A percentile compares a stretch with the other conserved stretches of the same genome.
phyloP scores from a whole-genome alignment of 352 stramenopile species.

The Phytophthora melonis region DNA sequence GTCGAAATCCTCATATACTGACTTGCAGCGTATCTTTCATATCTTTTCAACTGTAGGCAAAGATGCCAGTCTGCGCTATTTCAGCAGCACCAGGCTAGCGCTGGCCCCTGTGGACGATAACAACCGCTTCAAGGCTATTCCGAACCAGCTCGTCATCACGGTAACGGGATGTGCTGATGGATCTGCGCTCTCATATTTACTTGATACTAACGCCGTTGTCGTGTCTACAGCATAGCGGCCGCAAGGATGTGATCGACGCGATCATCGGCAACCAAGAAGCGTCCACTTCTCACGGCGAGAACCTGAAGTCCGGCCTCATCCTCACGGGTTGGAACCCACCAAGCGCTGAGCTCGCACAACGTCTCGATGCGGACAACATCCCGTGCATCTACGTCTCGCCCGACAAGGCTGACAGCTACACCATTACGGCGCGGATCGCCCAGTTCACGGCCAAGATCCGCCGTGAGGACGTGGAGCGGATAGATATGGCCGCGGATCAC shows the following conservation, averaged over 20 bases:
- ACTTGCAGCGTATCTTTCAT: neutral
- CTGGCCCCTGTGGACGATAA: slow-evolving; percentile 78
- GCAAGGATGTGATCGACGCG: slow-evolving; percentile 85
- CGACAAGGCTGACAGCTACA: slow-evolving; percentile 89
- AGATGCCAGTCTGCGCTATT: slow-evolving; percentile 82
- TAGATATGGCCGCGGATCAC: slow-evolving; percentile 84
- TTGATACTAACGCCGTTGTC: slow-evolving; percentile 3
- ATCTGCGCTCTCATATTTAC: neutral
- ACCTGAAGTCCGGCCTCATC: slow-evolving; percentile 83
- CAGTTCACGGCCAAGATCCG: slow-evolving; percentile 88
- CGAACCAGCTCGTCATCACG: slow-evolving; percentile 89
- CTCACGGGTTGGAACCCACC: slow-evolving; percentile 86
- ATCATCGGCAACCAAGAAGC: slow-evolving; percentile 87
- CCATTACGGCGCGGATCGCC: slow-evolving; percentile 78
- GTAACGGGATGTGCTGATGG: slow-evolving; percentile 33
- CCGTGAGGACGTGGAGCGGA: slow-evolving; percentile 72
- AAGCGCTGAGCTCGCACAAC: slow-evolving; percentile 66
- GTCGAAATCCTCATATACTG: neutral
- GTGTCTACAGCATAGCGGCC: slow-evolving; percentile 74
- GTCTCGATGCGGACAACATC: slow-evolving; percentile 85
- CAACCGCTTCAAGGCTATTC: slow-evolving; percentile 88
- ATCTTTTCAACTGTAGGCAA: slow-evolving; percentile 44
- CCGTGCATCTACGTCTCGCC: slow-evolving; percentile 90
- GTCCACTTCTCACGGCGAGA: slow-evolving; percentile 70
- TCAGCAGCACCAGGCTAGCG: slow-evolving; percentile 84